Conservation (phyloP, 2,329 filamentous ascomycete genomes). For the Proliferodiscus dingleyae region DNA sequence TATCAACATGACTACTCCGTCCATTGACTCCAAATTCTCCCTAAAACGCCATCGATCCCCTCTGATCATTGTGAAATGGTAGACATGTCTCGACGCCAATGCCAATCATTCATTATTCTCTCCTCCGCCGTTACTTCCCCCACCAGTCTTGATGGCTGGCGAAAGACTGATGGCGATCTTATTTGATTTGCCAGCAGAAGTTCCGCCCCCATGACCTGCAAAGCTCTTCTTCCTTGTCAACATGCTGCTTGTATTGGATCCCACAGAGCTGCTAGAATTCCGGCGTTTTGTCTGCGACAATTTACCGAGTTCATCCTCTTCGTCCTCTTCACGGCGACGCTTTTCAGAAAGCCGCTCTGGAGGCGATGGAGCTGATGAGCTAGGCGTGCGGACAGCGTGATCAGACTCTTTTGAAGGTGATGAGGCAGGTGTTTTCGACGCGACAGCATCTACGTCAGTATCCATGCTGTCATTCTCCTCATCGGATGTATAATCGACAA, state of each 20-base stretch:
- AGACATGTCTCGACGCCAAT: slow-evolving; percentile 3
- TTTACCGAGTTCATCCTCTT: slow-evolving; percentile 87
- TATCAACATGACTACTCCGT: slow-evolving; percentile 20
- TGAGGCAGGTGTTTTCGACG: slow-evolving; percentile 23
- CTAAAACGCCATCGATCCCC: slow-evolving; percentile 12
- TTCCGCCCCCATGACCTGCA: slow-evolving; percentile 36
- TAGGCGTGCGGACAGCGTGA: slow-evolving; percentile 16
- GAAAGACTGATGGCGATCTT: slow-evolving; percentile 58
- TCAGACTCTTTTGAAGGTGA: slow-evolving; percentile 18
- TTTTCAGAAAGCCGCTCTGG: slow-evolving; percentile 84
- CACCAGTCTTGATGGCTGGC: slow-evolving; percentile 33
- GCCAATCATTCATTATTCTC: slow-evolving; percentile 22
- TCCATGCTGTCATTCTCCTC: slow-evolving; percentile 72
- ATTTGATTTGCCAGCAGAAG: slow-evolving; percentile 36
- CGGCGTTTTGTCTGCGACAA: slow-evolving; percentile 60
- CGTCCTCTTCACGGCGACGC: slow-evolving; percentile 84
- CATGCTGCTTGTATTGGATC: slow-evolving; percentile 24
- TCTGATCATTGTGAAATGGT: slow-evolving; percentile 5
- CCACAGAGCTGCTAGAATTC: slow-evolving; percentile 42
- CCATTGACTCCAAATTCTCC: slow-evolving; percentile 26
- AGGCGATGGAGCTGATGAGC: slow-evolving; percentile 40
- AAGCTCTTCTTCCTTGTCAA: slow-evolving; percentile 44
- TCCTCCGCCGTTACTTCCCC: slow-evolving; percentile 23
- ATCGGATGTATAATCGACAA: slow-evolving; percentile 91
- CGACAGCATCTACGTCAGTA: slow-evolving; percentile 31